A percentile compares a stretch with the other conserved stretches of the same genome.
phyloP scores from a whole-genome alignment of 495 filamentous ascomycete genomes.

The Aspergillus conjunctus region DNA sequence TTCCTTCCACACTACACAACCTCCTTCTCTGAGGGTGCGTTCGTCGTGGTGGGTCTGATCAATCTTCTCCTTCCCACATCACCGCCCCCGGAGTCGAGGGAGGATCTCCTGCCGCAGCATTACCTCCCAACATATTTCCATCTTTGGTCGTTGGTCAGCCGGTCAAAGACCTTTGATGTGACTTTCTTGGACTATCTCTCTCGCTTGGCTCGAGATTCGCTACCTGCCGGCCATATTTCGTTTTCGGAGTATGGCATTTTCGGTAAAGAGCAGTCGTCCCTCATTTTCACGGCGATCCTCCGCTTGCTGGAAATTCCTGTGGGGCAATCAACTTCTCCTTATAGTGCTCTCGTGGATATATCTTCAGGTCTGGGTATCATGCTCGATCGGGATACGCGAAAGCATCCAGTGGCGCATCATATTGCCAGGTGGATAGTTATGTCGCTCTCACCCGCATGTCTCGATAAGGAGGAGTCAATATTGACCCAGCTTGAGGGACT shows the following conservation, averaged over 20 bases:
- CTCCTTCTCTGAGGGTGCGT: conserved; percentile 85
- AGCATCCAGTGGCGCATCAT: conserved; percentile 87
- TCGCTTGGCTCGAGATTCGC: conserved; percentile 77
- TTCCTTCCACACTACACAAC: conserved; percentile 94
- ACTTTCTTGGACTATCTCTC: conserved; percentile 89
- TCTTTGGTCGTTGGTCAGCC: conserved; percentile 89
- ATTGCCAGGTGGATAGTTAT: conserved; percentile 95
- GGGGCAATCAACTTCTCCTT: conserved; percentile 91
- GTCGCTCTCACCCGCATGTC: conserved; percentile 84
- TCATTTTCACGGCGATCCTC: conserved; percentile 90
- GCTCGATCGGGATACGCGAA: conserved; percentile 88
- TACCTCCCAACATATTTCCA: conserved; percentile 93
- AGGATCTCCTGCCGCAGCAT: conserved; percentile 74
- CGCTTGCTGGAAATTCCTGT: conserved; percentile 94
- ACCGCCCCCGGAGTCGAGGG: conserved; percentile 69
- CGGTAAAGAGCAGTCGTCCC: conserved; percentile 85
- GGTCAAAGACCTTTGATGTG: conserved; percentile 85
- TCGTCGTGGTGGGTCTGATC: conserved; percentile 80
- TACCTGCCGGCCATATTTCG: conserved; percentile 70
- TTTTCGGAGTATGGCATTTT: conserved; percentile 90
- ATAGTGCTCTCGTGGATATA: conserved; percentile 78
- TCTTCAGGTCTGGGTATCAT: conserved; percentile 78
- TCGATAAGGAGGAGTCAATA: conserved; percentile 76
- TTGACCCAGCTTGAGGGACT: conserved; percentile 86
- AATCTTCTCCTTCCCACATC: conserved; percentile 86